phyloP scores from a whole-genome alignment of 1,284 basidiomycete species.

The Puccinia hordei region DNA sequence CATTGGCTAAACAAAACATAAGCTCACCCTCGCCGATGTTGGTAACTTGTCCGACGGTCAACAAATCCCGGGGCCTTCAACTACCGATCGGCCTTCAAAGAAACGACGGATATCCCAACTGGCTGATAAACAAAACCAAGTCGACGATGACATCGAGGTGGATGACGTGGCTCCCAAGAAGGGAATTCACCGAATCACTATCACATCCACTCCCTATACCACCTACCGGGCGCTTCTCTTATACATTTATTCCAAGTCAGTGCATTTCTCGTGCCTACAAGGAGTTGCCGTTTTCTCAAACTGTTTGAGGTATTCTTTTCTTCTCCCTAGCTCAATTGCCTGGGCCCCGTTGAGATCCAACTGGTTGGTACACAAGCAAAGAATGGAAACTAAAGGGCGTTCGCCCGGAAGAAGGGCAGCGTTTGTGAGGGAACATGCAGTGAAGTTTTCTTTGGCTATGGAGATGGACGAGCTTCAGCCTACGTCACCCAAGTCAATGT shows the following conservation, averaged over 20 bases:
- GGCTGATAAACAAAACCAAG: slow-evolving; percentile 34
- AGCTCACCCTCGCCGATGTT: slow-evolving; percentile 51
- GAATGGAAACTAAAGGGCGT: slow-evolving; percentile 44
- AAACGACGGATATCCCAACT: slow-evolving; percentile 46
- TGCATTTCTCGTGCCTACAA: background rate
- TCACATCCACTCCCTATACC: slow-evolving; percentile 47
- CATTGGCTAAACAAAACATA: slow-evolving; percentile 7
- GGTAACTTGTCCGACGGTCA: slow-evolving; percentile 37
- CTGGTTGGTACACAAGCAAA: slow-evolving; percentile 35
- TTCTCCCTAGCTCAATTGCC: slow-evolving; percentile 37
- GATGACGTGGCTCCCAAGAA: slow-evolving; percentile 28
- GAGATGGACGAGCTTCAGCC: slow-evolving; percentile 46
- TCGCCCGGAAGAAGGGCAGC: slow-evolving; percentile 17
- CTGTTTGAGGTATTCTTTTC: background rate
- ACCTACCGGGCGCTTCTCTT: slow-evolving; percentile 45
- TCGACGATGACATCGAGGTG: slow-evolving; percentile 24
- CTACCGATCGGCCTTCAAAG: slow-evolving; percentile 35
- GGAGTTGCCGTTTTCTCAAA: background rate
- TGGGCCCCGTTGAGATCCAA: slow-evolving; percentile 43
- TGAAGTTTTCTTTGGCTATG: slow-evolving; percentile 44
- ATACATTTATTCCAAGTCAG: slow-evolving; percentile 50
- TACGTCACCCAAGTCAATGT: slow-evolving; percentile 49
- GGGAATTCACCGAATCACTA: slow-evolving; percentile 35
- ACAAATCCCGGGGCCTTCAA: slow-evolving; percentile 6
- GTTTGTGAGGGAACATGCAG: slow-evolving; percentile 44